These are phyloP conservation scores for Lichtheimia corymbifera DNA, from an alignment of 371 early-diverging fungal genomes.

Conservation along the genomic window DNA sequence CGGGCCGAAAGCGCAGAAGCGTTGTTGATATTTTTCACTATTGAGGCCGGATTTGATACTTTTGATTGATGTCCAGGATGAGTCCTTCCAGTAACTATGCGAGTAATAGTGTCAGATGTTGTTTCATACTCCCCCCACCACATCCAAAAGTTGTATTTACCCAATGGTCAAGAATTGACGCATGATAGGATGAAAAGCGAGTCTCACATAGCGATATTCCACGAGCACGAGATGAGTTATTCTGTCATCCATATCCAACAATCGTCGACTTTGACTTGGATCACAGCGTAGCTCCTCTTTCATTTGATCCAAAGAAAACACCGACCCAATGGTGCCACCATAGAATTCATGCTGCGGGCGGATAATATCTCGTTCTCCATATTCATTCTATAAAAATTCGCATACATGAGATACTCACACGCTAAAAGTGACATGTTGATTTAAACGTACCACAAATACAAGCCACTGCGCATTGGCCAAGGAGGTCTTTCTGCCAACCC, in stretches of 20 bases:
- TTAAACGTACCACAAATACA: constrained; percentile 55
- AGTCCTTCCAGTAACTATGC: constrained; percentile 75
- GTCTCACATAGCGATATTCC: constrained; percentile 82
- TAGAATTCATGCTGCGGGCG: constrained; percentile 60
- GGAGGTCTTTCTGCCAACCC: constrained; percentile 59
- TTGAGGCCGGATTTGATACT: constrained; percentile 58
- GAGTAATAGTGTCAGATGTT: background rate
- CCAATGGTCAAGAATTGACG: constrained; percentile 72
- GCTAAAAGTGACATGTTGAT: background rate
- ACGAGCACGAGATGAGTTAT: constrained; percentile 55
- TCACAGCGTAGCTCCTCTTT: constrained; percentile 33
- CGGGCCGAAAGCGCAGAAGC: constrained; percentile 78
- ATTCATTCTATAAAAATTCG: constrained; percentile 61
- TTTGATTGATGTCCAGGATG: constrained; percentile 59
- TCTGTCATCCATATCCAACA: constrained; percentile 39
- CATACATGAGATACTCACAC: background rate
- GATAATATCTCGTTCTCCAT: constrained; percentile 65
- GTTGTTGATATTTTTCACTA: constrained; percentile 55
- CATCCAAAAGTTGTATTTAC: constrained; percentile 20
- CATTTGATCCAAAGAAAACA: constrained; percentile 57
- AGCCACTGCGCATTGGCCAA: constrained; percentile 73
- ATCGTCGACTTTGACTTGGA: constrained; percentile 14
- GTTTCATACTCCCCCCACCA: background rate
- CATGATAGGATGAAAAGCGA: constrained; percentile 80
- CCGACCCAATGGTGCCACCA: constrained; percentile 68